phyloP scores from a whole-genome alignment of 1,139 yeast species.

The Saccharomycopsis hybrid region DNA sequence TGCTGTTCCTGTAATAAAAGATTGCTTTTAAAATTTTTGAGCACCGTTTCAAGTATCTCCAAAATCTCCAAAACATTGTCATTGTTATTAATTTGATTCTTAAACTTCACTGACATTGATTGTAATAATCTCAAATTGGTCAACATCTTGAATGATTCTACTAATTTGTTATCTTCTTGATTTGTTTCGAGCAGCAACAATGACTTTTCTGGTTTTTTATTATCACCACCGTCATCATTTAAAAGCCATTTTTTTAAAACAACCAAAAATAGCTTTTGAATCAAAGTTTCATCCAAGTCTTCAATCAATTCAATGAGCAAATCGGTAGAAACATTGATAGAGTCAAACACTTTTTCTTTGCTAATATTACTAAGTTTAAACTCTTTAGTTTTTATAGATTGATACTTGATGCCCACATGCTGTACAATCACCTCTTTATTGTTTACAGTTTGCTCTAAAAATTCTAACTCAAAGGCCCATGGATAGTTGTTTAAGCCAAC shows the following conservation, averaged over 20 bases:
- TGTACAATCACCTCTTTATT: background rate
- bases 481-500: constrained; percentile 14
- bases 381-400: constrained; percentile 9
- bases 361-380: constrained; percentile 12
- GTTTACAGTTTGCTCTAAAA: background rate
- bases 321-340: constrained; percentile 47
- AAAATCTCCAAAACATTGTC: constrained; percentile 14
- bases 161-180: constrained; percentile 28
- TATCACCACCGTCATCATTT: constrained; percentile 21
- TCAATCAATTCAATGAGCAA: constrained; percentile 42
- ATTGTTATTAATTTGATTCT: constrained; percentile 34
- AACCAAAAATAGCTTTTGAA: constrained; percentile 44
- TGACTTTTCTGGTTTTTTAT: too few relatives aligned
- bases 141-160: constrained; percentile 50
- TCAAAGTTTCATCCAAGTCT: constrained; percentile 42
- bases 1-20: too few relatives aligned
- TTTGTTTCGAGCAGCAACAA: too few relatives aligned
- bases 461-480: constrained; percentile 14
- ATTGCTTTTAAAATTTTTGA: background rate
- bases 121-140: constrained; percentile 63
- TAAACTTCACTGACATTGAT: constrained; percentile 51
- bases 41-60: constrained; percentile 18
- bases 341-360: constrained; percentile 33
- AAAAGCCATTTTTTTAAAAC: constrained; percentile 58
- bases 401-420: constrained; percentile 1